Evolutionary conservation across 1,284 basidiomycete species (phyloP).

Genomic region (Ustilago loliicola): DNA sequence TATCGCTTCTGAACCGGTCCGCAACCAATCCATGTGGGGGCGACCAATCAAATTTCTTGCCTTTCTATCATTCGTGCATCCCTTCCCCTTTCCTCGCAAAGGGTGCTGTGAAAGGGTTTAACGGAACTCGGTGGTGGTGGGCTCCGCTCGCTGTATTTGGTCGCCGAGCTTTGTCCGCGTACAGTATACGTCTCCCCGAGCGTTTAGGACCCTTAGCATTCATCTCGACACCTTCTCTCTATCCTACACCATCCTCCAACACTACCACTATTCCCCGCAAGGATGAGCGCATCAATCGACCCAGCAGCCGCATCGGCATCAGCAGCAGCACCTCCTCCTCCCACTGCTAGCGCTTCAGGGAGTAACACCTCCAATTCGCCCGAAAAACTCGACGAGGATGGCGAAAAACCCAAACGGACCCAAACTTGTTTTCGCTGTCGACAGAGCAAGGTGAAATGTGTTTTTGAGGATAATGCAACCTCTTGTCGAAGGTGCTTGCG

Average conservation of each 20-base stretch:
- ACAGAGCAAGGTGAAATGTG: slow-evolving; percentile 44
- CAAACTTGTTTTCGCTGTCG: slow-evolving; percentile 46
- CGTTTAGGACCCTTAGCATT: no score
- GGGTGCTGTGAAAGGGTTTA: neutral
- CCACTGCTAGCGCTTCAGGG: neutral
- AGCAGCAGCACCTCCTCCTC: slow-evolving; percentile 3
- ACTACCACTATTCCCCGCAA: neutral
- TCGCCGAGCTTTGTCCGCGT: slow-evolving; percentile 16
- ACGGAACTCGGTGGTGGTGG: no score
- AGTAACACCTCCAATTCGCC: slow-evolving; percentile 22
- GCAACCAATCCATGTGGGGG: slow-evolving; percentile 15
- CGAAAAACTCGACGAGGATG: slow-evolving; percentile 29
- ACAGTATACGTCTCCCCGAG: no score
- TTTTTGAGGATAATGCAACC: slow-evolving; percentile 29
- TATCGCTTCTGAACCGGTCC: neutral
- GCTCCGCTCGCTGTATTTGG: slow-evolving; percentile 9
- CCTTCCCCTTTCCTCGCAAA: neutral
- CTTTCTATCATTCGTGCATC: slow-evolving; percentile 1
- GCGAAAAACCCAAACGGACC: slow-evolving; percentile 31
- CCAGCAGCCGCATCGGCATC: slow-evolving; percentile 1
- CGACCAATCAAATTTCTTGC: slow-evolving; percentile 15
- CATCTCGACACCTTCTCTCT: no score
- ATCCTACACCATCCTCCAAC: no score
- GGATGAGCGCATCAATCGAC: no score
- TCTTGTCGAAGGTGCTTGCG: slow-evolving; percentile 32